Evolutionary conservation across 441 rosid species (phyloP).

Genomic region (Bruguiera hainesii): DNA sequence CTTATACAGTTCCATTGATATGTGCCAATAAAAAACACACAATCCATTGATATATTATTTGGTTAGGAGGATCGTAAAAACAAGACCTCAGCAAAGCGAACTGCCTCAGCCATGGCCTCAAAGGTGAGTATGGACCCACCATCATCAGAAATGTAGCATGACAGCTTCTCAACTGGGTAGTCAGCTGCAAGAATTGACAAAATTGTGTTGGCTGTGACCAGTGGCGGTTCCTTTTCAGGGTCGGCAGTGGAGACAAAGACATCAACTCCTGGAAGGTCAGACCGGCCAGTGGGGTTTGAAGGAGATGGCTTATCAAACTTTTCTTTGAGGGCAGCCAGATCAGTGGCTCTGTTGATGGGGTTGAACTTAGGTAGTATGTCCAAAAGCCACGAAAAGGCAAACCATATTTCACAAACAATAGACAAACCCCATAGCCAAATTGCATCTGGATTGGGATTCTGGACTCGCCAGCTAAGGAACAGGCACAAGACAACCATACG

Average conservation of each 20-base stretch:
- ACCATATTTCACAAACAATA: constrained; percentile 78
- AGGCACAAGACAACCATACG: constrained; percentile 48
- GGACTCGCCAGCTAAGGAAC: constrained; percentile 68
- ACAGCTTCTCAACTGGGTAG: constrained; percentile 74
- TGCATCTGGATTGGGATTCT: constrained; percentile 74
- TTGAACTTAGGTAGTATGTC: constrained; percentile 77
- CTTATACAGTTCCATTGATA: no score
- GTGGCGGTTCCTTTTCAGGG: constrained; percentile 80
- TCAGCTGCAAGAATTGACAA: constrained; percentile 69
- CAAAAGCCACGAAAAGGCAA: constrained; percentile 82
- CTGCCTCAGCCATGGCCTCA: constrained; percentile 94
- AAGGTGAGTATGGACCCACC: constrained; percentile 90
- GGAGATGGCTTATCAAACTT: constrained; percentile 74
- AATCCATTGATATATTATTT: not conserved
- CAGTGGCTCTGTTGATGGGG: constrained; percentile 79
- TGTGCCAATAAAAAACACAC: no score
- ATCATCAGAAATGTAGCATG: constrained; percentile 75
- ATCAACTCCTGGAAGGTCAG: constrained; percentile 82
- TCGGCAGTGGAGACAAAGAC: constrained; percentile 83
- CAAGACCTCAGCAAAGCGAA: constrained; percentile 61
- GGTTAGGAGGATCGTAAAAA: not conserved
- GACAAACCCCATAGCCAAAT: constrained; percentile 88
- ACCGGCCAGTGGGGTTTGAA: constrained; percentile 68
- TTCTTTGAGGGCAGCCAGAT: constrained; percentile 59
- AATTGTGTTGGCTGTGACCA: constrained; percentile 79